Base-by-base conservation (phyloP, 345 rosid species). In the Gossypium stocksii region DNA sequence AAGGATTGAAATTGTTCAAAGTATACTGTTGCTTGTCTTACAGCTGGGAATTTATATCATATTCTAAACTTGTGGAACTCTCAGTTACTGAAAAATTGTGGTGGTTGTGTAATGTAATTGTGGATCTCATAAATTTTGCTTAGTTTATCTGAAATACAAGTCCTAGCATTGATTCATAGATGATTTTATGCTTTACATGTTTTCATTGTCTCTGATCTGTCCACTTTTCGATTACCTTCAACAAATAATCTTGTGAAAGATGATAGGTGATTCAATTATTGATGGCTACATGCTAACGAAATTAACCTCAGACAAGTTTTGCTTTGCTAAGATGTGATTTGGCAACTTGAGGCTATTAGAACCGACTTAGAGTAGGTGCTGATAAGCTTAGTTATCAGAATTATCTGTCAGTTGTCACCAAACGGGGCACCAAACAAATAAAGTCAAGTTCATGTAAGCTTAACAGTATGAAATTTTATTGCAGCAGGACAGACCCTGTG, bases 161-260 rank as follows among this genome's bases (percentile, higher is more conserved):
- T 67, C 43, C 41, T 67, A 15, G 56, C 34, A 67, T 67, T 48
- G 57, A 48, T 67, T 23, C 57, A 23, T 48, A 23, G 57, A 67
- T 48, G 38, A 67, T 3, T 23, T 15, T 68, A 15, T 68, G 57
- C 13, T 6, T 48, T 25, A 13, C 11, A 48, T 9, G 34, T 48
- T 48, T 23, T 29, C 14, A 48, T 23, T 48, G 72, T 25, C 19
- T 15, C 2, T 8, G 15, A 25, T 68, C 58, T 49, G 13, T 49
- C 16, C 38, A 8, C 10, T 68, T 66, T 68, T 25, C 57, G 0
- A 23, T 48, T 14, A 19, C 7, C 44, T 68, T 48, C 20, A 67
- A 29, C 66, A 62, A 29, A 29, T 43, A 13, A 17, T 59, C 17
- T 25, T 62, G 3, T 34, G 45, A 62, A 14, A 13, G 45, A 62